Percentiles rank a stretch among this genome's conserved stretches.
These are phyloP conservation scores for Amphicarpaea edgeworthii DNA, from an alignment of 306 rosid genomes.

Conservation along the genomic window DNA sequence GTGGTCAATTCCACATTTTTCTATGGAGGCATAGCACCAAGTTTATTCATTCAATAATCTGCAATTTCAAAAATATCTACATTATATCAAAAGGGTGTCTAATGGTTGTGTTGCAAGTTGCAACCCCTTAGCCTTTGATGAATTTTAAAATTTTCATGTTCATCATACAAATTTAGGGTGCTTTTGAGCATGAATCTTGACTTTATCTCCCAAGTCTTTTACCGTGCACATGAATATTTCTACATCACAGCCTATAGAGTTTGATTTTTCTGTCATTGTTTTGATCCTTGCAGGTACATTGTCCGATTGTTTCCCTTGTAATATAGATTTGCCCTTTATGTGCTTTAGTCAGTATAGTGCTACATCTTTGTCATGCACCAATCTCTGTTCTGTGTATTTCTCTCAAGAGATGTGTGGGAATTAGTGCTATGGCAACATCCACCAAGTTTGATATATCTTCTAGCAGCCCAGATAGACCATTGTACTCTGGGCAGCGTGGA, in stretches of 20 bases:
- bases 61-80: conserved; percentile 33
- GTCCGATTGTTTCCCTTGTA: conserved; percentile 46
- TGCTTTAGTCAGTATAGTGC: conserved; percentile 48
- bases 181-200: conserved; percentile 11
- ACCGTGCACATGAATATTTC: conserved; percentile 11
- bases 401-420: conserved; percentile 61
- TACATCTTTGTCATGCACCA: conserved; percentile 68
- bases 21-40: not conserved
- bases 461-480: conserved; percentile 84
- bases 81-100: conserved; percentile 26
- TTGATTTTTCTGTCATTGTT: conserved; percentile 36
- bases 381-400: conserved; percentile 58
- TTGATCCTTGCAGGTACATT: conserved; percentile 64
- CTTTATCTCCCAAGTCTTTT: not conserved
- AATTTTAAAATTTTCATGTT: not conserved
- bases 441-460: conserved; percentile 85
- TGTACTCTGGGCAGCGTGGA: conserved; percentile 85
- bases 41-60: conserved; percentile 30
- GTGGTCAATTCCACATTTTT: not conserved
- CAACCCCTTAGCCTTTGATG: conserved; percentile 15
- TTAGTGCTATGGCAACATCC: conserved; percentile 82
- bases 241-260: not conserved
- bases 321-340: conserved; percentile 59
- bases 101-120: not conserved
- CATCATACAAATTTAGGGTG: not conserved